Base-by-base conservation (phyloP, 2,329 filamentous ascomycete genomes). In the Apiospora malaysiana region DNA sequence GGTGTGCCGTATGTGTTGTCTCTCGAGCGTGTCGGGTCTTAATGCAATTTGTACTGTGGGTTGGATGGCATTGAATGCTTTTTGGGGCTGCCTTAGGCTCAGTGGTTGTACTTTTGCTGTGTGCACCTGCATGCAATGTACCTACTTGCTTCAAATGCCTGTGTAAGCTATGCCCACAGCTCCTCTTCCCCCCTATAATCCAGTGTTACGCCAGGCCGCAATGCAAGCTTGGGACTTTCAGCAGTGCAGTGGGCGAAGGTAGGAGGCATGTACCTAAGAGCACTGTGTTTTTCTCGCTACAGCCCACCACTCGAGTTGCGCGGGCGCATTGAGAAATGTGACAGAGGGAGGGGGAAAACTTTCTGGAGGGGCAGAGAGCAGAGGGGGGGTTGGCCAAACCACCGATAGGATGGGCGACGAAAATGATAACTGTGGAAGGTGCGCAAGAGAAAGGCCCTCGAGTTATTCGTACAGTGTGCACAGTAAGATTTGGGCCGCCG, bases 1-100 rank as follows among this genome's bases (percentile, higher is more conserved):
- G 56, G 56, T 63, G 56, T 63, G 56, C 56, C 56, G 56, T 63
- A 63, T 63, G 56, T 63, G 56, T 63, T 63, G 56, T 63, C 56
- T 40, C 56, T 63, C 21, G 56, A 63, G 18, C 32, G 56, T 63
- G 56, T 63, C 56, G 56, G 56, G 56, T 63, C 32, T 40, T 63
- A 63, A 63, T 63, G 56, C 56, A 63, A 63, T 63, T 63, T 40
- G 56, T 63, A 63, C 56, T 63, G 56, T 63, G 56, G 56, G 56
- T 63, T 59, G 27, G 49, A 49, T 37, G 27, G 51, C 51, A 59
- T 59, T 59, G 27, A 63, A 40, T 63, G 56, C 56, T 63, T 63
- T 63, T 63, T 63, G 56, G 56, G 56, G 32, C 56, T 63, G 56
- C 56, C 32, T 63, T 63, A 18, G 32, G 56, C 37, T 14, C 27